Evolutionary conservation across 768 basidiomycete species (phyloP).

Genomic region (Pleurotus sapidus): DNA sequence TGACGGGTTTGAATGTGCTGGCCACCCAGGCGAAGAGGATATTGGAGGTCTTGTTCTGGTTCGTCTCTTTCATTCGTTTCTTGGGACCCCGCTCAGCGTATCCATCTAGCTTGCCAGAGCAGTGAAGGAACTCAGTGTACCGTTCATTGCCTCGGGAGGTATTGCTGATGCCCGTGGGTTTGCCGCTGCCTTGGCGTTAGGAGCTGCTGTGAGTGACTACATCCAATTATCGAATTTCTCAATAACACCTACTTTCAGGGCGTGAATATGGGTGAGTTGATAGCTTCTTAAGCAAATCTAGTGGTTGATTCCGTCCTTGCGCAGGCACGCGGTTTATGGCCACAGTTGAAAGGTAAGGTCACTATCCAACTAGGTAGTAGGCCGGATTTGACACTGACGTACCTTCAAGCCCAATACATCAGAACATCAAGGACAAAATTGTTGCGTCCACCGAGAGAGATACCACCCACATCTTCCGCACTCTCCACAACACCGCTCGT

Average conservation of each 20-base stretch:
- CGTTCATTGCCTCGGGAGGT: constrained; percentile 90
- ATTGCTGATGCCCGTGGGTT: constrained; percentile 85
- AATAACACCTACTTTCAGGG: constrained; percentile 45
- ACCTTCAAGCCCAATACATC: constrained; percentile 68
- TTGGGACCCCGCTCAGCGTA: background rate
- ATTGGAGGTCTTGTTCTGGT: constrained; percentile 86
- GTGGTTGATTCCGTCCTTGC: constrained; percentile 13
- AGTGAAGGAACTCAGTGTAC: constrained; percentile 76
- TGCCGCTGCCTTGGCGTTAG: constrained; percentile 77
- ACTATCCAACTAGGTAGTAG: background rate
- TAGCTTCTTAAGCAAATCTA: constrained; percentile 16
- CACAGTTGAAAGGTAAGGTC: constrained; percentile 70
- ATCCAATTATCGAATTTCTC: background rate
- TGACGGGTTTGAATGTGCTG: constrained; percentile 94
- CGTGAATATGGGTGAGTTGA: constrained; percentile 68
- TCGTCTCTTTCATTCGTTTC: constrained; percentile 8
- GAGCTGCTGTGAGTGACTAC: constrained; percentile 60
- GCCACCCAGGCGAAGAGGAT: constrained; percentile 94
- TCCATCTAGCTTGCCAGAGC: constrained; percentile 73
- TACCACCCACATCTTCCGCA: constrained; percentile 89
- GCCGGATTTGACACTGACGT: background rate
- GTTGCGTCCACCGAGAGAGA: constrained; percentile 80
- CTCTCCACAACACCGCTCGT: constrained; percentile 78
- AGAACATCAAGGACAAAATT: constrained; percentile 88
- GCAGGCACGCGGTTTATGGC: constrained; percentile 86